Evolutionary conservation across 306 rosid species (phyloP), one percentile per base, ranked within the genome.

Genomic region (Cyamopsis tetragonoloba): DNA sequence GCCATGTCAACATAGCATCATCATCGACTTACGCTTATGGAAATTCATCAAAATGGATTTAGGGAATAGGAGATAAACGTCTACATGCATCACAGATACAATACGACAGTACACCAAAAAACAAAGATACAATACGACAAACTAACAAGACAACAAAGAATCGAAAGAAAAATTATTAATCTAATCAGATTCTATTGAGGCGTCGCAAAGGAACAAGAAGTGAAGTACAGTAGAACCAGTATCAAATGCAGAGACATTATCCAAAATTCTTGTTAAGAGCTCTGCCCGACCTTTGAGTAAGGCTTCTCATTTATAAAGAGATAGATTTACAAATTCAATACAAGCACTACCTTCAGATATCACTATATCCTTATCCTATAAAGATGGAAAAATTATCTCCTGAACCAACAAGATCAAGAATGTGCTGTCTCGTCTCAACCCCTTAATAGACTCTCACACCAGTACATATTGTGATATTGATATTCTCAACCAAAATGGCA

Each of bases 71-170:
- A 58, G 58, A 39, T 26, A 46, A 68, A 9, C 47, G 30, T 9
- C 44, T 41, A 19, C 41, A 23, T 7, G 28, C 28, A 47, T 14
- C 75, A 42, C 27, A 37, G 32, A 23, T 66, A 34, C 57, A 54
- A 46, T 18, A 62, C 28, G 68, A 54, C 35, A 79, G 54, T 43
- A 31, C 32, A 15, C 31, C 34, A 7, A 46, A n/a, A 7, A 41
- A 46, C 19, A 60, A 34, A 42, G 23, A 48, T 66, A 34, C 57
- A 54, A 46, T 18, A 62, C 28, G 68, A 54, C 35, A 79, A 62
- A 53, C 41, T 39, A 15, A 41, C 34, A 7, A 46, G 15, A 7
- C 18, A 41, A 46, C 19, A 60, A 34, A 42, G 23, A 48, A 48
- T n/a, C 17, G 26, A 46, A 34, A 15, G 11, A 20, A 44, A 26